These are phyloP conservation scores for Platismatia glauca DNA, from an alignment of 495 filamentous ascomycete species.

Conservation along the genomic window DNA sequence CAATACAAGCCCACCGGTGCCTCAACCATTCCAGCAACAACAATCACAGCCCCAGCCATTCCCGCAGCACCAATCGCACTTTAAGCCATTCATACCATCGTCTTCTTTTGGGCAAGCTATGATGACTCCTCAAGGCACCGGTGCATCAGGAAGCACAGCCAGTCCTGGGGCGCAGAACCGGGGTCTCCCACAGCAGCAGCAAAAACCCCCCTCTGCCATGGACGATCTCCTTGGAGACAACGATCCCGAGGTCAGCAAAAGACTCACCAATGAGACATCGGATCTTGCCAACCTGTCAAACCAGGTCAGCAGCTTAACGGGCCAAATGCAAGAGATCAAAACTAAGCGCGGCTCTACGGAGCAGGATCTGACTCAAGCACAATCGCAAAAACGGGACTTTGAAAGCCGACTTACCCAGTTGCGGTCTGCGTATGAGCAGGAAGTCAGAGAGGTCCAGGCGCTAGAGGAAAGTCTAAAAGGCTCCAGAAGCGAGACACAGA, in stretches of 20 bases:
- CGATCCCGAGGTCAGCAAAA: slow-evolving; percentile 82
- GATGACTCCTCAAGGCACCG: slow-evolving; percentile 69
- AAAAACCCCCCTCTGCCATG: slow-evolving; percentile 46
- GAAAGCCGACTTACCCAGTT: slow-evolving; percentile 78
- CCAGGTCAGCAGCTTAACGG: slow-evolving; percentile 79
- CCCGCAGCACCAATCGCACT: slow-evolving; percentile 40
- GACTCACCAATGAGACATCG: slow-evolving; percentile 74
- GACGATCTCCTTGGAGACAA: slow-evolving; percentile 94
- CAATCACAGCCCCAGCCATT: slow-evolving; percentile 21
- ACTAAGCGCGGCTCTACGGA: slow-evolving; percentile 67
- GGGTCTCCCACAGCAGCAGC: slow-evolving; percentile 33
- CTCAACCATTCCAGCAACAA: slow-evolving; percentile 25
- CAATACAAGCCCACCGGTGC: slow-evolving; percentile 15
- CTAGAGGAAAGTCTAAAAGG: slow-evolving; percentile 72
- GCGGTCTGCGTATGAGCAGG: slow-evolving; percentile 81
- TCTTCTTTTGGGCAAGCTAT: slow-evolving; percentile 84
- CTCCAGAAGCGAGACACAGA: slow-evolving; percentile 71
- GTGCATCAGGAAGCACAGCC: slow-evolving; percentile 49
- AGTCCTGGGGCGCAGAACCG: slow-evolving; percentile 28
- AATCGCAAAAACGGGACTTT: slow-evolving; percentile 81
- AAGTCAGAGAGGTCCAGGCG: slow-evolving; percentile 73
- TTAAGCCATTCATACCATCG: slow-evolving; percentile 85
- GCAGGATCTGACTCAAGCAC: slow-evolving; percentile 66
- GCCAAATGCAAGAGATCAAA: slow-evolving; percentile 89
- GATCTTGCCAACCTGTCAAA: slow-evolving; percentile 96